Base-by-base conservation (phyloP, 345 rosid species). In the Luvunga scandens region DNA sequence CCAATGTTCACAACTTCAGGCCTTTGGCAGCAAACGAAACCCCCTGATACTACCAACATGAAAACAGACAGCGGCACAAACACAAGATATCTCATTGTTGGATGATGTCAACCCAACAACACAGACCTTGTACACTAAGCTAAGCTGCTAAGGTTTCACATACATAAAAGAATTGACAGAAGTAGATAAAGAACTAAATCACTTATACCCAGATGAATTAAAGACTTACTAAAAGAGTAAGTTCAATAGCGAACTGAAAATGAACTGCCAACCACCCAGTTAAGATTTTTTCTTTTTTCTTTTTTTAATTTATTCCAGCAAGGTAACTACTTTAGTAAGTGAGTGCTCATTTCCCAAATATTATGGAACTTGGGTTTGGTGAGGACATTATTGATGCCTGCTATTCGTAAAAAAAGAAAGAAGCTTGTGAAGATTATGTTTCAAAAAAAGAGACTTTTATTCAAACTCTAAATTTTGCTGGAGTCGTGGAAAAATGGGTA, bases 1-100 rank as follows among this genome's bases (percentile, higher is more conserved):
- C 95, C 98, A 34, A 95, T 10, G 42, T 88, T 87, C 60, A 90
- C 97, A 72, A 71, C 83, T n/a, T 77, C 30, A 67, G 95, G 94
- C 77, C 82, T 84, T 39, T 69, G 81, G 66, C 87, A 80, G 45
- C 64, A 13, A 28, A 48, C 88, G n/a, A 70, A 72, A 34, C 81
- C 80, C 73, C 10, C 14, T 27, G 76, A 36, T 24, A 65, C 73
- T 13, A 82, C 42, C 82, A 76, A 80, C 31, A 53, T 68, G 57
- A 77, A 61, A 77, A 83, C 2, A 45, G 75, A 38, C 64, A 75
- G 38, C 24, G 9, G 31, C 14, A 38, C 25, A 57, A 22, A 48
- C 66, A 67, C 53, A 28, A 19, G 55, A 30, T 10, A 28, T 27
- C 36, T 78, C 76, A 78, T 78, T n/a, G 62, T 34, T 64, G 56